Conservation (phyloP, 805 yeast species). For the Lachancea meyersii region DNA sequence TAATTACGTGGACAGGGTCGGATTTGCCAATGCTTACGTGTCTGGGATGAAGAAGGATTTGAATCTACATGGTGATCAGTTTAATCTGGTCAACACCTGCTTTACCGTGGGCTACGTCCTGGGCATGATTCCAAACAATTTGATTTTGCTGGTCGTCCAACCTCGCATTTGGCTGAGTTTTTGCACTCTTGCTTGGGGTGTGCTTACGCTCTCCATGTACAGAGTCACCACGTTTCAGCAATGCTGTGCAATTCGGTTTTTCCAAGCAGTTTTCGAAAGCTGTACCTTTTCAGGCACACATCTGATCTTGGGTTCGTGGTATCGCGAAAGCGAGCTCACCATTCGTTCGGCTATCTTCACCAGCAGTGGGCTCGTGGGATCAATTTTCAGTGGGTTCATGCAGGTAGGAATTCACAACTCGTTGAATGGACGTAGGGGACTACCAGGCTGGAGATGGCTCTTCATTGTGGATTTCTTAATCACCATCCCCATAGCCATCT, state of each 20-base stretch:
- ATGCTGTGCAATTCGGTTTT: conserved; percentile 48
- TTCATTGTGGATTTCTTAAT: conserved; percentile 51
- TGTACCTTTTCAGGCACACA: conserved; percentile 47
- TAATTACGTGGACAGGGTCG: conserved; percentile 49
- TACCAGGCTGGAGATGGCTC: conserved; percentile 58
- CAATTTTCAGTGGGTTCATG: conserved; percentile 45
- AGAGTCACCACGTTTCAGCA: conserved; percentile 40
- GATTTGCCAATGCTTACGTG: conserved; percentile 49
- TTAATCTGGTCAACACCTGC: conserved; percentile 44
- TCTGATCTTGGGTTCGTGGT: conserved; percentile 45
- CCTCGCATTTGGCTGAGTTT: conserved; percentile 49
- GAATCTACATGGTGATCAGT: conserved; percentile 40
- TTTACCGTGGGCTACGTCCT: conserved; percentile 52
- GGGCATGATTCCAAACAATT: conserved; percentile 51
- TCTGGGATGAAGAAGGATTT: conserved; percentile 54
- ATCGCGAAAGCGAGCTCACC: conserved; percentile 39
- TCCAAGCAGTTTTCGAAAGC: conserved; percentile 52
- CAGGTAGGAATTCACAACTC: conserved; percentile 44
- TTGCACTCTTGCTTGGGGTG: conserved; percentile 47
- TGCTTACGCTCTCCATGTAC: conserved; percentile 43
- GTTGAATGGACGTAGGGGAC: conserved; percentile 40
- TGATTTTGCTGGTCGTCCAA: conserved; percentile 42
- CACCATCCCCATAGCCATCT: conserved; percentile 47
- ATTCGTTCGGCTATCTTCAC: conserved; percentile 48
- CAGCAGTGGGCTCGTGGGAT: conserved; percentile 45